Percentiles rank a stretch among this genome's conserved stretches.
phyloP scores from a whole-genome alignment of 306 rosid species.

The Corylus heterophylla region DNA sequence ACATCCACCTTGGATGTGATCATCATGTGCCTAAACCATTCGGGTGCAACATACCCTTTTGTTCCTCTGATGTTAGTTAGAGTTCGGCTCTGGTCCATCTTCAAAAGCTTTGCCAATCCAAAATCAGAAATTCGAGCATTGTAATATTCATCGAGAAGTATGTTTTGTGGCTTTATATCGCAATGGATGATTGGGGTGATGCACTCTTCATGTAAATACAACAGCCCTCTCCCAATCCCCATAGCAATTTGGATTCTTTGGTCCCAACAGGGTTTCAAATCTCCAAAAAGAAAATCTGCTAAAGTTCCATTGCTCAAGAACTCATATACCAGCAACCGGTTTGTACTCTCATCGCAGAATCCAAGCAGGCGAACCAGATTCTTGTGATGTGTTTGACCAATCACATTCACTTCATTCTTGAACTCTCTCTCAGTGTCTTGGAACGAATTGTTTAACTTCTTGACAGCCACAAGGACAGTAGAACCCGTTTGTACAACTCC shows the following conservation, averaged over 20 bases:
- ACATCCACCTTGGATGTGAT: conserved; percentile 39
- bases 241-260: conserved; percentile 26
- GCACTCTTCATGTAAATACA: not conserved
- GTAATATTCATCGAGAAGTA: conserved; percentile 32
- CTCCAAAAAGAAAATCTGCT: conserved; percentile 33
- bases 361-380: conserved; percentile 18
- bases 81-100: conserved; percentile 34
- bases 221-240: conserved; percentile 9
- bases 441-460: conserved; percentile 38
- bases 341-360: conserved; percentile 13
- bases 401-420: not conserved
- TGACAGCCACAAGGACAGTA: conserved; percentile 39
- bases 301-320: conserved; percentile 27
- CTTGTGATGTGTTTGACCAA: not conserved
- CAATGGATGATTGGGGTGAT: conserved; percentile 23
- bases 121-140: conserved; percentile 29
- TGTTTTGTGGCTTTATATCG: conserved; percentile 55
- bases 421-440: conserved; percentile 44
- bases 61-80: conserved; percentile 35
- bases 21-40: conserved; percentile 31
- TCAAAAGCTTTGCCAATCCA: conserved; percentile 20
- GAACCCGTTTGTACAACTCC: not conserved
- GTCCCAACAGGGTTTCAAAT: conserved; percentile 4
- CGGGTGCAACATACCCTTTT: conserved; percentile 49
- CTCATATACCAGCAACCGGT: conserved; percentile 22